Evolutionary conservation across 2,329 filamentous ascomycete species (phyloP).

Genomic region (Apiospora kogelbergensis): DNA sequence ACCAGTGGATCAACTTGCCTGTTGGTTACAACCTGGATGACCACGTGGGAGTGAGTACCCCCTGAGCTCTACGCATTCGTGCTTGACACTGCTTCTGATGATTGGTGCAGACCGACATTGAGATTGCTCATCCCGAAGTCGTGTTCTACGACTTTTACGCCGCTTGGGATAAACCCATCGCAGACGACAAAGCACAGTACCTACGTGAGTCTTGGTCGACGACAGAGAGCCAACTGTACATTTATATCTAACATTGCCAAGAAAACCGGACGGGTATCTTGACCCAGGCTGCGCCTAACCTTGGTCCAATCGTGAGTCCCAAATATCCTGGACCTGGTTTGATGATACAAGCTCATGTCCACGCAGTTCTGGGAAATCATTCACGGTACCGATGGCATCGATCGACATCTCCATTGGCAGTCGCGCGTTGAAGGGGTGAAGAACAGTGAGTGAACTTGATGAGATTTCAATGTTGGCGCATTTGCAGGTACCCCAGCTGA

Average conservation of each 20-base stretch:
- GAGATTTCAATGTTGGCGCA: too few relatives aligned
- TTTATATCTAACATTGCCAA: conserved; percentile 6
- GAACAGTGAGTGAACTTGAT: conserved; percentile 22
- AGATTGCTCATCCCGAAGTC: conserved; percentile 43
- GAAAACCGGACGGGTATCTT: conserved; percentile 42
- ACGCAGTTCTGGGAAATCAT: conserved; percentile 55
- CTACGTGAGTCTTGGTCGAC: conserved; percentile 34
- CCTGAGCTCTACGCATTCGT: background rate
- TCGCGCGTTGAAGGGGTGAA: conserved; percentile 53
- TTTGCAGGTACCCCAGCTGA: too few relatives aligned
- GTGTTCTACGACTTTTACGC: conserved; percentile 65
- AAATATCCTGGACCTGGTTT: too few relatives aligned
- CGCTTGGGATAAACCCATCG: conserved; percentile 52
- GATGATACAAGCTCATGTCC: background rate
- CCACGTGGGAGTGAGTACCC: conserved; percentile 44
- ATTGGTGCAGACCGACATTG: conserved; percentile 43
- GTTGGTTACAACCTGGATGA: conserved; percentile 61
- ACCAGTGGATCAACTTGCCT: conserved; percentile 57
- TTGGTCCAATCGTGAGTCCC: conserved; percentile 54
- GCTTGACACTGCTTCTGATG: background rate
- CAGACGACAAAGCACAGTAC: conserved; percentile 42
- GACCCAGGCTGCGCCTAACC: conserved; percentile 62
- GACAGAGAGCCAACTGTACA: too few relatives aligned
- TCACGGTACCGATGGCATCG: conserved; percentile 53
- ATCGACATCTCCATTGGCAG: conserved; percentile 64